Evolutionary conservation across 2,329 filamentous ascomycete genomes (phyloP).

Genomic region (Drechslerella dactyloides): DNA sequence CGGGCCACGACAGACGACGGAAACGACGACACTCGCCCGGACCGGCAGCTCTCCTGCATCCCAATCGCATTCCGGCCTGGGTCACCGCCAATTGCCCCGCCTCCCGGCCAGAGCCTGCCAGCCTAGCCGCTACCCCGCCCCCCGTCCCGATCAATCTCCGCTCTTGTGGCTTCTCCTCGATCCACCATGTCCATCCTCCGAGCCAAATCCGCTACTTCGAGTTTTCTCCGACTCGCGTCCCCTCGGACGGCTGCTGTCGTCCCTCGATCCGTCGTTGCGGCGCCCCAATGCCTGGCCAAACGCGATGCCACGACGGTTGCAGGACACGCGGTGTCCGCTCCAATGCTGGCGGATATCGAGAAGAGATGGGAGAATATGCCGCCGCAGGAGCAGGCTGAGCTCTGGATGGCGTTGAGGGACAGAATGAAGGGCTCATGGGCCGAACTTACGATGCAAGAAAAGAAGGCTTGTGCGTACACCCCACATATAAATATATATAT

Average conservation of each 20-base stretch:
- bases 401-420: conserved; percentile 98
- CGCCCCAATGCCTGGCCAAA: conserved; percentile 63
- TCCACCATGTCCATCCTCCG: conserved; percentile 49
- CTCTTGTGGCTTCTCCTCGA: conserved; percentile 9
- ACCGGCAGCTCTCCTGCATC: conserved; percentile 8
- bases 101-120: background rate
- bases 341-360: conserved; percentile 96
- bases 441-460: conserved; percentile 93
- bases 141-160: conserved; percentile 39
- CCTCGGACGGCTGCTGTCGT: conserved; percentile 23
- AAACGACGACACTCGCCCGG: background rate
- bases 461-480: conserved; percentile 89
- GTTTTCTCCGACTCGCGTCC: conserved; percentile 44
- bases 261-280: conserved; percentile 29
- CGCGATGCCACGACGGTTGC: conserved; percentile 43
- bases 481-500: conserved; percentile 12
- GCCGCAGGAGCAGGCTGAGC: conserved; percentile 96
- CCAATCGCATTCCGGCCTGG: conserved; percentile 30
- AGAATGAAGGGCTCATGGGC: conserved; percentile 98
- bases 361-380: conserved; percentile 99
- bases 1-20: background rate
- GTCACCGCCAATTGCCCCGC: conserved; percentile 5
- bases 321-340: conserved; percentile 92
- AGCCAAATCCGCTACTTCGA: conserved; percentile 41
- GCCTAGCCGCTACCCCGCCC: conserved; percentile 13